phyloP scores from a whole-genome alignment of 2,329 filamentous ascomycete genomes.

The Paradendryphiella salina region DNA sequence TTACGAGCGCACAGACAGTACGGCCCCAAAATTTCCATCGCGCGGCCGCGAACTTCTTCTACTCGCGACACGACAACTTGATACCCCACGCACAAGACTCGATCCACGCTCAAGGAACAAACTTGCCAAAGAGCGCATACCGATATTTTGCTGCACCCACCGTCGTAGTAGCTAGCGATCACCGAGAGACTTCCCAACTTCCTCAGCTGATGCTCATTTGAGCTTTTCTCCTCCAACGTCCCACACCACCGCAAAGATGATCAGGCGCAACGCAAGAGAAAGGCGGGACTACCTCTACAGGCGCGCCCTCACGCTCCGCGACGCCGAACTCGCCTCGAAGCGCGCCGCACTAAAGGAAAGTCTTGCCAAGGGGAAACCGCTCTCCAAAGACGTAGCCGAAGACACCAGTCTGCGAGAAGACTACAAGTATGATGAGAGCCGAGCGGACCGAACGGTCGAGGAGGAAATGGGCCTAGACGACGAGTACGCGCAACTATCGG shows the following conservation, averaged over 20 bases:
- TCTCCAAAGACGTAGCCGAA: constrained; percentile 80
- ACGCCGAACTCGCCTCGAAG: constrained; percentile 92
- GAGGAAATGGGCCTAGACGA: constrained; percentile 79
- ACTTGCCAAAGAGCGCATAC: background rate
- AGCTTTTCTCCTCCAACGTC: background rate
- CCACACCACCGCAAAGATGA: constrained; percentile 21
- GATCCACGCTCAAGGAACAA: background rate
- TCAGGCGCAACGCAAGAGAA: constrained; percentile 67
- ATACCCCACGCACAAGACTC: constrained; percentile 1
- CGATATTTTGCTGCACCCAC: too few relatives aligned
- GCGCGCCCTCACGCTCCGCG: constrained; percentile 72
- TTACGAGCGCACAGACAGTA: too few relatives aligned
- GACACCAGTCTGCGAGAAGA: constrained; percentile 83
- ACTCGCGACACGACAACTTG: constrained; percentile 1
- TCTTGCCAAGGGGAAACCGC: constrained; percentile 83
- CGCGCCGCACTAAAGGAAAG: constrained; percentile 83
- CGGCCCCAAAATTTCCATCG: constrained; percentile 13
- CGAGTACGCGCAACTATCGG: constrained; percentile 89
- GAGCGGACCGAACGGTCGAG: constrained; percentile 66
- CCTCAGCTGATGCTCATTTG: too few relatives aligned
- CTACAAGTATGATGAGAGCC: constrained; percentile 90
- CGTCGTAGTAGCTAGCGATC: too few relatives aligned
- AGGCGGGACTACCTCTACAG: constrained; percentile 81
- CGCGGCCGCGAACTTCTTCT: constrained; percentile 7
- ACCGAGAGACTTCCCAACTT: too few relatives aligned